phyloP scores from a whole-genome alignment of 2,329 filamentous ascomycete genomes.

The Aspergillus tamarii region DNA sequence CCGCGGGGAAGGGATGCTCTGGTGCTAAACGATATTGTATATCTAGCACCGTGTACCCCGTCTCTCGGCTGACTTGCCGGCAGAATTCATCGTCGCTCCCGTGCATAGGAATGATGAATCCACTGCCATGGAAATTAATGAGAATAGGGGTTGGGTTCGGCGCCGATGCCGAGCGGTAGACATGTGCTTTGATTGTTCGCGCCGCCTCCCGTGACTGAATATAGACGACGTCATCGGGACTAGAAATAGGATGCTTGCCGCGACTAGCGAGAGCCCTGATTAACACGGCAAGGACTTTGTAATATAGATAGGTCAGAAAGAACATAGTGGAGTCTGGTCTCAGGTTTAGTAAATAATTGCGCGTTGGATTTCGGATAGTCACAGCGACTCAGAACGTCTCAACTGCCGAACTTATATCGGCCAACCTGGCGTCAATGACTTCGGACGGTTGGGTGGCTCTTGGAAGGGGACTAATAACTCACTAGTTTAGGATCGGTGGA shows the following conservation, averaged over 20 bases:
- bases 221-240: conserved; percentile 30
- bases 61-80: conserved; percentile 27
- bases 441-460: too few species aligned
- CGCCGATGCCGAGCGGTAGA: conserved; percentile 28
- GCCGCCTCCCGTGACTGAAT: conserved; percentile 34
- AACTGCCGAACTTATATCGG: neutral
- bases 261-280: conserved; percentile 18
- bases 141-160: conserved; percentile 32
- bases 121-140: conserved; percentile 40
- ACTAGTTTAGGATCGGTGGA: conserved; percentile 1
- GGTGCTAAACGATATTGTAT: conserved; percentile 45
- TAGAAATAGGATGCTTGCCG: conserved; percentile 6
- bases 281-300: conserved; percentile 25
- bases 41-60: conserved; percentile 41
- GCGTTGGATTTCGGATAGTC: neutral
- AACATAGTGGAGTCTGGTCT: conserved; percentile 19
- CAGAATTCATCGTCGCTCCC: conserved; percentile 38
- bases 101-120: conserved; percentile 37
- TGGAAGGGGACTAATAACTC: neutral
- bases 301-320: conserved; percentile 25
- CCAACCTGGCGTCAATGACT: too few species aligned
- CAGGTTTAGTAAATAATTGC: neutral
- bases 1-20: conserved; percentile 45
- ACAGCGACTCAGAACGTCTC: neutral
- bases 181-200: conserved; percentile 35